These are phyloP conservation scores for Arabis hirsuta DNA, from an alignment of 345 rosid genomes.

Conservation along the genomic window DNA sequence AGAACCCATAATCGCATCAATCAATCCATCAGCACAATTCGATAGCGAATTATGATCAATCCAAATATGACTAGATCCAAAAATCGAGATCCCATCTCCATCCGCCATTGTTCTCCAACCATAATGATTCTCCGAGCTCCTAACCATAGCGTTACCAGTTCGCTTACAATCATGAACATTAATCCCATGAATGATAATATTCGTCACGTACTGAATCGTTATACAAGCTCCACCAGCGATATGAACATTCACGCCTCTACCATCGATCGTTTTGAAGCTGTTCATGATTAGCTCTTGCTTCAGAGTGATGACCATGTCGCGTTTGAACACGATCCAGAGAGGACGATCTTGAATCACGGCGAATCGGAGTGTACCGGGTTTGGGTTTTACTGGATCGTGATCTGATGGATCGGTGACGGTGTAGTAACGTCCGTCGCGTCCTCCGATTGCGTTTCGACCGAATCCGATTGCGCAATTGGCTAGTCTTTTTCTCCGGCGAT, in stretches of 20 bases:
- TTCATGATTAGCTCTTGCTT: constrained; percentile 80
- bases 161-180: constrained; percentile 67
- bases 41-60: constrained; percentile 84
- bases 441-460: constrained; percentile 73
- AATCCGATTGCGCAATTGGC: constrained; percentile 73
- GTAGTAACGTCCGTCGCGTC: constrained; percentile 70
- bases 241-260: constrained; percentile 60
- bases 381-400: constrained; percentile 62
- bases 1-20: constrained; percentile 71
- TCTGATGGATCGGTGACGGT: constrained; percentile 59
- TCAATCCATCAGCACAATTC: constrained; percentile 74
- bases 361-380: constrained; percentile 73
- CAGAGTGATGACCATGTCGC: constrained; percentile 70
- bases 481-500: constrained; percentile 51
- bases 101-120: constrained; percentile 81
- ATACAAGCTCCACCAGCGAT: constrained; percentile 61
- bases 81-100: constrained; percentile 80
- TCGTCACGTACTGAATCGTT: constrained; percentile 69
- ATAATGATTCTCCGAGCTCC: constrained; percentile 74
- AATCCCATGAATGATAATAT: constrained; percentile 71
- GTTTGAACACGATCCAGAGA: constrained; percentile 71
- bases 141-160: constrained; percentile 78
- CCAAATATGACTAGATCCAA: constrained; percentile 81
- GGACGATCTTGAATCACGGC: constrained; percentile 73
- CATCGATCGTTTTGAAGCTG: constrained; percentile 80